A percentile compares a stretch with the other conserved stretches of the same genome.
Evolutionary conservation across 768 basidiomycete genomes (phyloP).

Genomic region (Leccinum subgranulosum): DNA sequence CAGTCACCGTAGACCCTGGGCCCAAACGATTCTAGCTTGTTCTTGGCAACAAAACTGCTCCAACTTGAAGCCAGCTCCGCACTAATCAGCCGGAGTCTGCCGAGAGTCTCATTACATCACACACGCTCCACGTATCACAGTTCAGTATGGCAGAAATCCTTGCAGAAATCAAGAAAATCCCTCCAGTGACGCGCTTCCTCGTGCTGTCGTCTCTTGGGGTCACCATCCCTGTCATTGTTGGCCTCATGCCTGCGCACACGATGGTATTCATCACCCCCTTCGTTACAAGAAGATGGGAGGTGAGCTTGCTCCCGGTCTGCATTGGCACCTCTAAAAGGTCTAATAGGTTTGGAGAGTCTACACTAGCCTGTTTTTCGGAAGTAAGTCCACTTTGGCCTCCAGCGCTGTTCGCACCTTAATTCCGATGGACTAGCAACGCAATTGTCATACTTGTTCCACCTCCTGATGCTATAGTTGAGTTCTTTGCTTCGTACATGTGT

Average conservation of each 20-base stretch:
- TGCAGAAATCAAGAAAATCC: slow-evolving; percentile 74
- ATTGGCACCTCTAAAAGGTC: background rate
- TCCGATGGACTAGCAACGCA: slow-evolving; percentile 20
- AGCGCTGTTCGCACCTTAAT: background rate
- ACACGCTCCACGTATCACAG: background rate
- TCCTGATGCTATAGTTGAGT: slow-evolving; percentile 44
- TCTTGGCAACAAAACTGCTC: too few species aligned
- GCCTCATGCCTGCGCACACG: slow-evolving; percentile 49
- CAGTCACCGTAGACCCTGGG: too few species aligned
- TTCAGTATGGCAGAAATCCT: slow-evolving; percentile 44
- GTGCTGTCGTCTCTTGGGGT: slow-evolving; percentile 58
- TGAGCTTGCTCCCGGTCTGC: slow-evolving; percentile 22
- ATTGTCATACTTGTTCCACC: slow-evolving; percentile 38
- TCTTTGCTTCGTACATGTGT: background rate
- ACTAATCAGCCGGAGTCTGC: background rate
- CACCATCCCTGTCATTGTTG: slow-evolving; percentile 54
- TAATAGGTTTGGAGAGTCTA: slow-evolving; percentile 68
- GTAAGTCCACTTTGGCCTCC: slow-evolving; percentile 30
- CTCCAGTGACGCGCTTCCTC: slow-evolving; percentile 76
- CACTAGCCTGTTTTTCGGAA: slow-evolving; percentile 73
- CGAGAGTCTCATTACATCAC: background rate
- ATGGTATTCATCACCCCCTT: slow-evolving; percentile 50
- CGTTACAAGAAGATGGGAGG: slow-evolving; percentile 52
- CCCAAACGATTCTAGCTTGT: too few species aligned
- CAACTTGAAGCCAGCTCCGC: too few species aligned